Conservation (phyloP, 768 basidiomycete genomes). For the Pisolithus albus region DNA sequence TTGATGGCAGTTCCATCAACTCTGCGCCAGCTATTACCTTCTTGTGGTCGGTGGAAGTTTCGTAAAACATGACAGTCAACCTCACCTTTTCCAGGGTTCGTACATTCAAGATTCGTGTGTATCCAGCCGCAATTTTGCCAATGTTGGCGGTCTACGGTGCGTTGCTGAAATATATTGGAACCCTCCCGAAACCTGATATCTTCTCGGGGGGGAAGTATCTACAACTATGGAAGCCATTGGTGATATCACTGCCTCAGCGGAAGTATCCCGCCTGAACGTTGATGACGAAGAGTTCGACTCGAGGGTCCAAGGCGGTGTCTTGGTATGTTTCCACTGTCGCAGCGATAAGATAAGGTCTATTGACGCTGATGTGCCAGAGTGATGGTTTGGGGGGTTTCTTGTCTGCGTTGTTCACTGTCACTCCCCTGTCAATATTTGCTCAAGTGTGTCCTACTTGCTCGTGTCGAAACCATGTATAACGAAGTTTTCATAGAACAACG, state of each 20-base stretch:
- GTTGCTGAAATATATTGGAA: constrained; percentile 25
- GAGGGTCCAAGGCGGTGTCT: constrained; percentile 75
- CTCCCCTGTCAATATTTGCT: constrained; percentile 74
- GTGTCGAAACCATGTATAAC: not conserved
- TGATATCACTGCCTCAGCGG: constrained; percentile 76
- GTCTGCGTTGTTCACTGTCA: constrained; percentile 74
- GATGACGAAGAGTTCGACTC: constrained; percentile 73
- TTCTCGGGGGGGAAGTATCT: constrained; percentile 41
- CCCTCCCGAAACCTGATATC: constrained; percentile 8
- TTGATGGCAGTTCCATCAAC: constrained; percentile 57
- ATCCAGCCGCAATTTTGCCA: constrained; percentile 61
- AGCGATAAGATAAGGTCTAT: not conserved
- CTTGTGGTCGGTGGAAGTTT: constrained; percentile 44
- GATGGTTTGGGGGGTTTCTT: constrained; percentile 80
- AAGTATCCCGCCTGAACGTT: constrained; percentile 71
- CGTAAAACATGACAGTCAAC: not conserved
- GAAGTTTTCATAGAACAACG: constrained; percentile 52
- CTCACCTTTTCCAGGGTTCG: constrained; percentile 44
- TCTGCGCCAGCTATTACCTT: constrained; percentile 76
- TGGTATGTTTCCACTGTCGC: constrained; percentile 33
- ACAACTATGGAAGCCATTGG: constrained; percentile 81
- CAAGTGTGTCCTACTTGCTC: constrained; percentile 31
- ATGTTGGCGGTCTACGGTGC: constrained; percentile 55
- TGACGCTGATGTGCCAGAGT: constrained; percentile 30
- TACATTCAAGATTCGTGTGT: constrained; percentile 69